These are phyloP conservation scores for Backusella westeae DNA, from an alignment of 192 early-diverging fungal species.

Conservation along the genomic window DNA sequence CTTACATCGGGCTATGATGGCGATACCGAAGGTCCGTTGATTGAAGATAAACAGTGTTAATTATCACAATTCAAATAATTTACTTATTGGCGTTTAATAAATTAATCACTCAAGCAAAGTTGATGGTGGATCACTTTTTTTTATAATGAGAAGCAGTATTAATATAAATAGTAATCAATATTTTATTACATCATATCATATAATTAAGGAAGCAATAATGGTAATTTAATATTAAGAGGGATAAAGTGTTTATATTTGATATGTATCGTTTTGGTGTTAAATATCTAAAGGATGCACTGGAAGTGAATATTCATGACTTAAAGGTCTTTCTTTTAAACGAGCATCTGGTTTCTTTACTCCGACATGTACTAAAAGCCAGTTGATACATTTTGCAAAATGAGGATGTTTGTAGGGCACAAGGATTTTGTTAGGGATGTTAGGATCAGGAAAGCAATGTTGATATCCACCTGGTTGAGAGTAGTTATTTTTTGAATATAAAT, in stretches of 20 bases:
- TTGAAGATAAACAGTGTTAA: background rate
- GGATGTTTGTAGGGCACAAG: slow-evolving; percentile 1
- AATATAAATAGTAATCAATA: background rate
- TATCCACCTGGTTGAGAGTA: background rate
- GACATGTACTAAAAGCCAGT: background rate
- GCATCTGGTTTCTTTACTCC: background rate
- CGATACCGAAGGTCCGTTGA: slow-evolving; percentile 10
- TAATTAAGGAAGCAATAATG: background rate
- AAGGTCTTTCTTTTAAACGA: background rate
- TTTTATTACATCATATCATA: background rate
- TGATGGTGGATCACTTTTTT: background rate
- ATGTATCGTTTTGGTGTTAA: background rate
- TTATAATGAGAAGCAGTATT: background rate
- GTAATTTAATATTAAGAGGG: background rate
- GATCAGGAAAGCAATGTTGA: background rate
- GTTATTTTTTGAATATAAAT: background rate
- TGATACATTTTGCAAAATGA: background rate
- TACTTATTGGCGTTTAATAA: background rate
- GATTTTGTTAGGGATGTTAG: background rate
- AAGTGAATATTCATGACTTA: background rate
- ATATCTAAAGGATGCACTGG: background rate
- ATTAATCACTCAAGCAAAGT: background rate
- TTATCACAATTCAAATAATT: background rate
- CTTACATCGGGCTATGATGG: slow-evolving; percentile 12
- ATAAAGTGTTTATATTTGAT: background rate